Percentiles rank a stretch among this genome's conserved stretches.
phyloP scores from a whole-genome alignment of 306 rosid species.

The Inga oerstediana region DNA sequence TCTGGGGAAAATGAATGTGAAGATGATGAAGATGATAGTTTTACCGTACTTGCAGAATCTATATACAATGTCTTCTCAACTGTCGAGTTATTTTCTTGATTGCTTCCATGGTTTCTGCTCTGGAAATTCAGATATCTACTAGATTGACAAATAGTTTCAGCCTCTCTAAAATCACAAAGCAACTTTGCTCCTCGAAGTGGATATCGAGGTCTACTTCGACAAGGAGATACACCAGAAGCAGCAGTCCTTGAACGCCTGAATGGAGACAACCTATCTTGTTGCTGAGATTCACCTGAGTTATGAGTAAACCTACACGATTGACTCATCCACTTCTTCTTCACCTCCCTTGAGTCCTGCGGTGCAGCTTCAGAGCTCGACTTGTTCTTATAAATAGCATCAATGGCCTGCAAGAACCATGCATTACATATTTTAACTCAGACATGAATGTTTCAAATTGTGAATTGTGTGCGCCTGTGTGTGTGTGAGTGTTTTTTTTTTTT shows the following conservation, averaged over 20 bases:
- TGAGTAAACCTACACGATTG: conserved; percentile 54
- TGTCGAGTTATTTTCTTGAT: conserved; percentile 36
- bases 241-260: conserved; percentile 64
- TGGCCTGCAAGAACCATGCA: conserved; percentile 46
- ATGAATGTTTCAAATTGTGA: background rate
- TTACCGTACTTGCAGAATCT: conserved; percentile 59
- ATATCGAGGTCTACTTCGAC: conserved; percentile 57
- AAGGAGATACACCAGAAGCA: conserved; percentile 67
- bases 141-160: conserved; percentile 41
- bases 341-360: conserved; percentile 51
- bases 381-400: conserved; percentile 57
- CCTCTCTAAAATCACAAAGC: conserved; percentile 51
- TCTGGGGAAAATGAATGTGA: conserved; percentile 42
- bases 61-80: conserved; percentile 82
- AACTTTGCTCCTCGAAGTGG: conserved; percentile 55
- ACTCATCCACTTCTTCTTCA: conserved; percentile 47
- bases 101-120: conserved; percentile 37
- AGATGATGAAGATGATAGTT: conserved; percentile 28
- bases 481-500: background rate
- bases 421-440: background rate
- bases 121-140: conserved; percentile 36
- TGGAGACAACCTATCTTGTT: conserved; percentile 66
- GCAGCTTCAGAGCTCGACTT: conserved; percentile 43
- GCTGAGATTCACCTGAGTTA: conserved; percentile 60
- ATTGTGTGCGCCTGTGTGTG: background rate